Evolutionary conservation across 1,284 basidiomycete genomes (phyloP), one percentile per base, ranked within the genome.

Genomic region (Leccinum holopus): DNA sequence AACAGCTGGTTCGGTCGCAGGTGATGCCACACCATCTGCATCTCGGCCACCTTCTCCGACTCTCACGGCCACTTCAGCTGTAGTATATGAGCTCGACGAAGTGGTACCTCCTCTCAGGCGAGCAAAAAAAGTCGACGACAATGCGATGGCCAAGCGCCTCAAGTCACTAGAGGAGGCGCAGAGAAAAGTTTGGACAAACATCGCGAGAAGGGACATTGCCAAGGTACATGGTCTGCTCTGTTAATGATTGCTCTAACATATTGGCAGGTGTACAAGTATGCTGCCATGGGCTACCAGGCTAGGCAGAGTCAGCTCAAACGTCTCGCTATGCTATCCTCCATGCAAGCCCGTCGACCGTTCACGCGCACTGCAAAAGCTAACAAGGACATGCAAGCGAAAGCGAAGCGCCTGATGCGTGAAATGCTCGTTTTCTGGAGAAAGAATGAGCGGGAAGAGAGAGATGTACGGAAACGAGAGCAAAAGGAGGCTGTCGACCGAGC

Each of bases 371-470:
- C 88, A 35, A 97, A 94, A 77, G 85, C 88, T 18, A 86, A 84
- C 68, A 98, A 98, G 77, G 95, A 98, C 65, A 83, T 90, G 3
- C 94, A 95, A 74, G 87, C 88, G 28, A 95, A 94, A 74, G 90
- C 89, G 11, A 95, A 94, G 73, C 85, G 92, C 44, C 81, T 95
- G 51, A 95, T 95, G 92, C 87, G 91, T 47, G 91, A 97, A 81
- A 95, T 98, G 89, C 87, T 97, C 68, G 88, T 95, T 33, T 97
- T 95, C 79, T 98, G 95, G 95, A 94, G 92, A 79, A 96, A 95
- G 79, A 98, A 98, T 72, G 97, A 99, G 76, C 95, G 96, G 74
- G 91, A 93, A 75, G 96, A 98, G 78, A 83, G 95, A 60, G 95
- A 98, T 65, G 87, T 94, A 33, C 88, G 95, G 65, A 95, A 92